A percentile compares a stretch with the other conserved stretches of the same genome.
Evolutionary conservation across 345 rosid species (phyloP).

Genomic region (Bruguiera parviflora): DNA sequence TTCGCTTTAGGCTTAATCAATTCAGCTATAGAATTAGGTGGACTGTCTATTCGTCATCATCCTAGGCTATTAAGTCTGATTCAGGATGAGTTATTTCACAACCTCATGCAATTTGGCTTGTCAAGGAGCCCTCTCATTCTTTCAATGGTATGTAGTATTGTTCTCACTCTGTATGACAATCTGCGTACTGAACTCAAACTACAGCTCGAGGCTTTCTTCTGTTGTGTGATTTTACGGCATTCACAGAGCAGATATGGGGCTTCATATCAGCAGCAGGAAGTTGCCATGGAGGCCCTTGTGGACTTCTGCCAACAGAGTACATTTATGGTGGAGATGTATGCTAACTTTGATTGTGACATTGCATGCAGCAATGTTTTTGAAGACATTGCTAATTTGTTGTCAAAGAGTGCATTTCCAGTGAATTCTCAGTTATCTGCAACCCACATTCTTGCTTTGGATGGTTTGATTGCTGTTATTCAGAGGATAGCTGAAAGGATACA

Average conservation of each 20-base stretch:
- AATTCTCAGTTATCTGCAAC: conserved; percentile 72
- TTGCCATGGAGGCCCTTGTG: conserved; percentile 76
- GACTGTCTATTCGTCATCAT: conserved; percentile 21
- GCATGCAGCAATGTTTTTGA: conserved; percentile 64
- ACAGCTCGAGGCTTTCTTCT: conserved; percentile 70
- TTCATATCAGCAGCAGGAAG: conserved; percentile 77
- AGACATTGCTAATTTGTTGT: conserved; percentile 55
- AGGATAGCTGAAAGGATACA: conserved; percentile 60
- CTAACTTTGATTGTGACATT: conserved; percentile 76
- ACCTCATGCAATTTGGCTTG: conserved; percentile 74
- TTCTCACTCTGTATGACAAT: conserved; percentile 65
- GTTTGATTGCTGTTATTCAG: conserved; percentile 50
- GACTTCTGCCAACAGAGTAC: conserved; percentile 65
- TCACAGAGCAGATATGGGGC: conserved; percentile 67
- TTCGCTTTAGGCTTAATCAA: conserved; percentile 74
- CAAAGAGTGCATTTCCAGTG: conserved; percentile 67
- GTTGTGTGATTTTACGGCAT: conserved; percentile 63
- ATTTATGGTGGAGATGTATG: conserved; percentile 64
- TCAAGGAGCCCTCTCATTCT: conserved; percentile 77
- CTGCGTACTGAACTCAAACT: conserved; percentile 60
- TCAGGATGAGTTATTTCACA: conserved; percentile 65
- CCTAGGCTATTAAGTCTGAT: conserved; percentile 52
- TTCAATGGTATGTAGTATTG: conserved; percentile 69
- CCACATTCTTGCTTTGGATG: conserved; percentile 76
- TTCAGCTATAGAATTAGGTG: conserved; percentile 49